Percentiles rank a stretch among this genome's conserved stretches.
Conservation (phyloP, 2,329 filamentous ascomycete genomes). For the Fusarium begoniae region DNA sequence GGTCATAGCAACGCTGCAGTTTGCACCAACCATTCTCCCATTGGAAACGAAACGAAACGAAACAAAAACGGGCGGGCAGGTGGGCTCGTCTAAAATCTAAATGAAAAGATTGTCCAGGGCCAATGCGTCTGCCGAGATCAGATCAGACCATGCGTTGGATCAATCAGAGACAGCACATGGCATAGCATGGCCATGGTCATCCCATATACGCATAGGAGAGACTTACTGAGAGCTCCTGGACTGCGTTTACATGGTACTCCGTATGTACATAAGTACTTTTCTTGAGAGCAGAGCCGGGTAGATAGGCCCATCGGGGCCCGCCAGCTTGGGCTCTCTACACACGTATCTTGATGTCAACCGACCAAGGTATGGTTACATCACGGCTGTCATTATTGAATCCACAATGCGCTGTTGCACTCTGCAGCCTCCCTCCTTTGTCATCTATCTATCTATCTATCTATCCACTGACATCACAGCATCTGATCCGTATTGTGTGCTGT, state of each 20-base stretch:
- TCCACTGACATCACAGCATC: not conserved
- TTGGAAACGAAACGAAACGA: slow-evolving; percentile 33
- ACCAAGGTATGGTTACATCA: not conserved
- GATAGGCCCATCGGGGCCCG: not conserved
- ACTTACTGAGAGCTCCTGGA: not conserved
- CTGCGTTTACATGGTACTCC: not conserved
- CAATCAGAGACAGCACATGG: slow-evolving; percentile 14
- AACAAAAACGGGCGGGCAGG: slow-evolving; percentile 28
- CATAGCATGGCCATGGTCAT: slow-evolving; percentile 3
- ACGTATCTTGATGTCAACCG: not conserved
- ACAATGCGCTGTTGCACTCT: not conserved
- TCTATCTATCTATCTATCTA: not conserved
- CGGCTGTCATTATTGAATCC: not conserved
- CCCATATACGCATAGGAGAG: not conserved
- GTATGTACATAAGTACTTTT: not conserved
- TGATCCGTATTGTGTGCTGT: not conserved
- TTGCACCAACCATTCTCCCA: not conserved
- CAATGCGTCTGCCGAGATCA: slow-evolving; percentile 18
- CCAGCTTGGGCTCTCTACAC: not conserved
- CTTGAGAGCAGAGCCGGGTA: not conserved
- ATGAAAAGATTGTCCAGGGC: slow-evolving; percentile 3
- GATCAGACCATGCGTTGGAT: slow-evolving; percentile 29
- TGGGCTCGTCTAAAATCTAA: slow-evolving; percentile 15
- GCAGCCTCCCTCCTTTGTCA: not conserved
- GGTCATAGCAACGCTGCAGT: not conserved